Base-by-base conservation (phyloP, 2,329 filamentous ascomycete species). In the Epichloe scottii region DNA sequence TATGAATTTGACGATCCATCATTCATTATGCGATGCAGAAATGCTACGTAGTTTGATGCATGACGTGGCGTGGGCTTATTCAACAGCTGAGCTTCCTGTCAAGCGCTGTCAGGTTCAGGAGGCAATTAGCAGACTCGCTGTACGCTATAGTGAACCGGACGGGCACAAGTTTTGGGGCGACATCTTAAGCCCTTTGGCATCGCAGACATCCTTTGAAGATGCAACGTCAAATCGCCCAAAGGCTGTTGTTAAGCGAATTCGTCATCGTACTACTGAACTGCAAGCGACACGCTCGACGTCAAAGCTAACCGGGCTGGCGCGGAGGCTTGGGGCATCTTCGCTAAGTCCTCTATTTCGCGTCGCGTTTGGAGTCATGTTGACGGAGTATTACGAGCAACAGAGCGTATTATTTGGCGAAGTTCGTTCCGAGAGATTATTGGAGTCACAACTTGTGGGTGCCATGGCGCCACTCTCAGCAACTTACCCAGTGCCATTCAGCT, bases 21-120 rank as follows among this genome's bases (percentile, higher is more conserved):
- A 85, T 60, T 75, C 80, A 1, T 66, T 85, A 2, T 83, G 83
- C 55, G 82, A 85, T 66, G 79, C 77, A 1, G 74, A 76, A 44
- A 42, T 42, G 40, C 40, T 60, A 30, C 26, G 11, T 23, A 26
- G 10, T 14, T 19, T 46, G 11, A 46, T 46, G 43, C 11, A 46
- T 10, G 43, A 46, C n/a, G 43, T 46, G 14, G 23, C 10, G 3
- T 6, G 15, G 14, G 43, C 33, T 21, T 46, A 46, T 34, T 11
- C 12, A 21, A 21, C 26, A 19, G 33, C 15, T 10, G 15, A 46
- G 43, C 17, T 33, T 23, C 14, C 26, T 35, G 12, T 23, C 23
- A 15, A 33, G 26, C 43, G 43, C 26, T 46, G 43, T 17, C 43
- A 46, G 33, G 43, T 21, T 12, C 21, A 46, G 10, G 43, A 46